Percentiles rank a stretch among this genome's conserved stretches.
These are phyloP conservation scores for Zymoseptoria tritici DNA, from an alignment of 2,329 filamentous ascomycete species.

Conservation along the genomic window DNA sequence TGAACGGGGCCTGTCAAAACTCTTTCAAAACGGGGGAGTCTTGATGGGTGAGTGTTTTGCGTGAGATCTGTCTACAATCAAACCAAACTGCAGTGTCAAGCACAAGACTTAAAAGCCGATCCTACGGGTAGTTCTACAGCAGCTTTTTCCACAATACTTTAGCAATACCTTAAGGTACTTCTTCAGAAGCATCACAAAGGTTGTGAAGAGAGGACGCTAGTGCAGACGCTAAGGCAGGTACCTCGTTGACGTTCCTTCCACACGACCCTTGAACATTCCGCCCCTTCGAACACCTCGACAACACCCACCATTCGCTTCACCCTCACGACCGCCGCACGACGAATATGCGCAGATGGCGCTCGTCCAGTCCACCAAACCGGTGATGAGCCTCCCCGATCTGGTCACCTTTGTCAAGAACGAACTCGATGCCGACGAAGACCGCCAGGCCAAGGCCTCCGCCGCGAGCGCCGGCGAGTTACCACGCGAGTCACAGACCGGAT, in stretches of 20 bases:
- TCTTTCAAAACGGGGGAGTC: neutral
- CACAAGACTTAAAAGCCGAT: no score
- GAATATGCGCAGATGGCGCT: conserved; percentile 26
- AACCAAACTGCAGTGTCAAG: no score
- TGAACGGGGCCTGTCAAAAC: neutral
- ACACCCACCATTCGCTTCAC: neutral
- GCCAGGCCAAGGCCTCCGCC: conserved; percentile 24
- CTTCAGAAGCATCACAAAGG: no score
- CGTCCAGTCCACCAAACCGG: conserved; percentile 13
- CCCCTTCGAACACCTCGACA: neutral
- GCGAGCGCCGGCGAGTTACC: conserved; percentile 19
- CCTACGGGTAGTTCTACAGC: no score
- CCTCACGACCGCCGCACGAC: neutral
- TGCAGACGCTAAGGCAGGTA: no score
- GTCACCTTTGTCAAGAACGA: conserved; percentile 27
- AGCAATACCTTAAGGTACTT: no score
- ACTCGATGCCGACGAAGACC: conserved; percentile 27
- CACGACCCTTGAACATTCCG: neutral
- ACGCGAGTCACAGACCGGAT: conserved; percentile 45
- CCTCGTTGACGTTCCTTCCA: no score
- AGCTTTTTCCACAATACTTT: no score
- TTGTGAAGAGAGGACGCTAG: no score
- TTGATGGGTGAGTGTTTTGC: no score
- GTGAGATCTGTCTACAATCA: no score
- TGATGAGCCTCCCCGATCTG: conserved; percentile 23